Conservation (phyloP, 225 moss, liverwort and hornwort species). For the Physcomitrium patens region DNA sequence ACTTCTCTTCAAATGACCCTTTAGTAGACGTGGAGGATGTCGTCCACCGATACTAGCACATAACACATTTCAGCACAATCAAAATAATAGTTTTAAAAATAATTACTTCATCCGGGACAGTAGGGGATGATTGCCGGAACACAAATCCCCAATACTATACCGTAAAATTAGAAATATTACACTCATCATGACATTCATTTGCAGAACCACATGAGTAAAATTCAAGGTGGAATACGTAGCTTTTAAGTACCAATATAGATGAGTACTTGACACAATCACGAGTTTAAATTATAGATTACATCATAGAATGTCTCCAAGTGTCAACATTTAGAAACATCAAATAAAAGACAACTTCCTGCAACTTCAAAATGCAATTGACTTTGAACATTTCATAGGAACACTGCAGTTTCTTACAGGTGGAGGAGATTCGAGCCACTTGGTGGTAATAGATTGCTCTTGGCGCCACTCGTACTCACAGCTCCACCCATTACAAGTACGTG, state of each 20-base stretch:
- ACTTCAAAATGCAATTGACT: background rate
- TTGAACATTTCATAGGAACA: constrained; percentile 14
- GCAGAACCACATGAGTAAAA: constrained; percentile 16
- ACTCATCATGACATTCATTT: background rate
- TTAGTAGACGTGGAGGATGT: constrained; percentile 60
- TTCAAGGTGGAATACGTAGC: background rate
- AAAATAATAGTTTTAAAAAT: background rate
- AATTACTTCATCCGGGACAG: background rate
- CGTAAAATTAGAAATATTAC: background rate
- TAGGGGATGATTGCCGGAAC: background rate
- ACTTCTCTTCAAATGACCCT: constrained; percentile 86
- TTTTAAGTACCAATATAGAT: background rate
- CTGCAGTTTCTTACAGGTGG: constrained; percentile 64
- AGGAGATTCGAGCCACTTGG: constrained; percentile 81
- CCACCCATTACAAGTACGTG: constrained; percentile 88
- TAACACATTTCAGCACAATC: constrained; percentile 9
- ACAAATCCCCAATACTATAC: constrained; percentile 1
- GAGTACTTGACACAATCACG: constrained; percentile 10
- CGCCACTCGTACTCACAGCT: constrained; percentile 96
- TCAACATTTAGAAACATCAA: constrained; percentile 4
- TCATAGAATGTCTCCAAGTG: background rate
- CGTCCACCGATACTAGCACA: constrained; percentile 82
- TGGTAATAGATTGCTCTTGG: constrained; percentile 79
- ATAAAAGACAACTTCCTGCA: background rate
- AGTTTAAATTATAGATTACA: constrained; percentile 2